Evolutionary conservation across 2,329 filamentous ascomycete species (phyloP).

Genomic region (Neonectria sp.): DNA sequence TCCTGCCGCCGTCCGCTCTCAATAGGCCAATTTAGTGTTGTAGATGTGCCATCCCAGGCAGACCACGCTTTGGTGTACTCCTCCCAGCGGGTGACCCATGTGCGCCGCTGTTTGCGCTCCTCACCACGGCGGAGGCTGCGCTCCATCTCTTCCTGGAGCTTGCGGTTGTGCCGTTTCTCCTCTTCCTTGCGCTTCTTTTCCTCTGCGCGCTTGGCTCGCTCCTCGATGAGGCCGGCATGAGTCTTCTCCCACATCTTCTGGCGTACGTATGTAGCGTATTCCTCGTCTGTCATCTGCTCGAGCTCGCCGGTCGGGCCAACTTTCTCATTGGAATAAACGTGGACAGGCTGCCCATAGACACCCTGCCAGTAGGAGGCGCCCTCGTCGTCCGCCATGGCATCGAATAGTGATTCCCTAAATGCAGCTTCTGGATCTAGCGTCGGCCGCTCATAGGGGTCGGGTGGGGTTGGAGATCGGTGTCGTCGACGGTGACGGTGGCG

Average conservation of each 20-base stretch:
- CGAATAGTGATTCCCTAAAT: conserved; percentile 95
- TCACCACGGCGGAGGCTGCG: conserved; percentile 77
- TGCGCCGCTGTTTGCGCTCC: conserved; percentile 70
- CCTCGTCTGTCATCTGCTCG: conserved; percentile 92
- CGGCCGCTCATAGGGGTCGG: conserved; percentile 62
- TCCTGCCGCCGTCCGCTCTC: conserved; percentile 69
- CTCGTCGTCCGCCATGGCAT: conserved; percentile 97
- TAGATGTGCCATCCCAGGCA: conserved; percentile 61
- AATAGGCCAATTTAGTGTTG: conserved; percentile 80
- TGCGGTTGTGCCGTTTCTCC: conserved; percentile 64
- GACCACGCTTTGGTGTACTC: conserved; percentile 77
- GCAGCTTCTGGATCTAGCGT: conserved; percentile 78
- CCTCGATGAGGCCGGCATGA: conserved; percentile 85
- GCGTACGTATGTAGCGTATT: conserved; percentile 90
- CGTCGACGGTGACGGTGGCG: conserved; percentile 52
- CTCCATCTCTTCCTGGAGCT: conserved; percentile 77
- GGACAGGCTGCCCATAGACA: conserved; percentile 96
- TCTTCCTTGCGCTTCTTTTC: conserved; percentile 66
- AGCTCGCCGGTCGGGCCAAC: conserved; percentile 69
- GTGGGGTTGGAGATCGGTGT: conserved; percentile 61
- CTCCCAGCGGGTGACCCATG: conserved; percentile 74
- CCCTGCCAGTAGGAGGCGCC: conserved; percentile 95
- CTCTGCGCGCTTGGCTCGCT: conserved; percentile 74
- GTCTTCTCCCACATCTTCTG: conserved; percentile 97
- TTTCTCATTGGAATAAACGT: conserved; percentile 75